Percentiles rank a stretch among this genome's conserved stretches.
Evolutionary conservation across 2,329 filamentous ascomycete genomes (phyloP).

Genomic region (Ophiosphaerella korrae): DNA sequence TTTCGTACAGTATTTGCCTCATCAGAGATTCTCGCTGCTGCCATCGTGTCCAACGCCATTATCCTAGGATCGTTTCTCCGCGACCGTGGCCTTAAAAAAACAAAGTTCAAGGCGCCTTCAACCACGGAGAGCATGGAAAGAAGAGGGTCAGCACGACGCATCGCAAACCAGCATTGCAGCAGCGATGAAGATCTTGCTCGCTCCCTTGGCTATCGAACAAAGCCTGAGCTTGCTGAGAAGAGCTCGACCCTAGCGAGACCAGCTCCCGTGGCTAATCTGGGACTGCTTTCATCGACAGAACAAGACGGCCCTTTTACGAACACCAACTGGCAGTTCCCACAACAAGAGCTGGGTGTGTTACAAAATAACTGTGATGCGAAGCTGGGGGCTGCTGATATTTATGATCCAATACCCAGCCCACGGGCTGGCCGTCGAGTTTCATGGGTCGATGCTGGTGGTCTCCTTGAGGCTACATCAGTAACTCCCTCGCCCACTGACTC

Average conservation of each 20-base stretch:
- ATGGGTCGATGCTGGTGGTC: conserved; percentile 83
- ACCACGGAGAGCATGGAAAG: conserved; percentile 59
- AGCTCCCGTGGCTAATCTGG: conserved; percentile 39
- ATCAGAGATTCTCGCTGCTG: conserved; percentile 86
- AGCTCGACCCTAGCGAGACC: conserved; percentile 50
- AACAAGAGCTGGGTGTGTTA: conserved; percentile 18
- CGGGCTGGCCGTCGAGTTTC: conserved; percentile 63
- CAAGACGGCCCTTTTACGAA: conserved; percentile 32
- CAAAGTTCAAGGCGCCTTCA: conserved; percentile 69
- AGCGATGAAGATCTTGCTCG: conserved; percentile 90
- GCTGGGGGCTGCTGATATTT: conserved; percentile 25
- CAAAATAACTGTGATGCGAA: conserved; percentile 30
- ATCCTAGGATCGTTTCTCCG: conserved; percentile 92
- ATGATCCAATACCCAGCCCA: conserved; percentile 47
- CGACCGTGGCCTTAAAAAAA: conserved; percentile 86
- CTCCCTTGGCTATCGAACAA: conserved; percentile 73
- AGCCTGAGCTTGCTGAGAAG: conserved; percentile 55
- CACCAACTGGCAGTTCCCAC: conserved; percentile 43
- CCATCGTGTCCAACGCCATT: conserved; percentile 83
- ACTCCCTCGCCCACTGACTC: conserved; percentile 42
- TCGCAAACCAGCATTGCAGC: conserved; percentile 76
- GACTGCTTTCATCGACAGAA: conserved; percentile 27
- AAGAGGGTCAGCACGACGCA: conserved; percentile 63
- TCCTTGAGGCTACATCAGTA: conserved; percentile 61
- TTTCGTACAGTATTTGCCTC: conserved; percentile 89